Evolutionary conservation across 192 early-diverging fungal species (phyloP), one percentile per base, ranked within the genome.

Genomic region (Coemansia sp.): DNA sequence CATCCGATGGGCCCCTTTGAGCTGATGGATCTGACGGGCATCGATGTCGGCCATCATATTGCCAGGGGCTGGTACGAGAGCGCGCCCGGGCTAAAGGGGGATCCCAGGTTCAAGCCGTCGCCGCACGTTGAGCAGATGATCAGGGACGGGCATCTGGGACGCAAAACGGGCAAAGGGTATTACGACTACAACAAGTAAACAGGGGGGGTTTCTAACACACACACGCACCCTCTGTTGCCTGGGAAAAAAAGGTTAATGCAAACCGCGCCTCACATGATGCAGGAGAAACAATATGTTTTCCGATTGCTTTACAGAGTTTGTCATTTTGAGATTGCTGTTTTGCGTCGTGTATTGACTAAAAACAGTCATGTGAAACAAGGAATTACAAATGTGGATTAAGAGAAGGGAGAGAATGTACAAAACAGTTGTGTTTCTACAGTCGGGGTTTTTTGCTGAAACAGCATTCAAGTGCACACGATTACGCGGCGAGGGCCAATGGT

Each of bases 1-100:
- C 84, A 86, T 55, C 85, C 83, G 25, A 84, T 86, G 83, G 87
- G 87, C 9, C 85, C 87, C 9, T 85, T 86, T 45, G 85, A 86
- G 71, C 69, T 86, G 45, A 73, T 76, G 59, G 87, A 86, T 48
- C 68, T 82, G 67, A 84, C 86, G 11, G 87, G 87, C 10, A 67
- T 88, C 22, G 87, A 88, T 68, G 85, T 84, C 5, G 78, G 76
- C 46, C 77, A 86, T 49, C 86, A 83, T 67, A 86, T 86, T 61
- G 79, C 70, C 22, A 84, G 84, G 29, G 85, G 34, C 1, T 60
- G 59, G 66, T 68, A 60, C 22, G 66, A 42, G 35, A 46, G 22
- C 17, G 57, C 58, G 20, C 38, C 59, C 6, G 65, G 66, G 0
- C 36, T 68, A 48, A 13, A 50, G 48, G 52, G 52, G 4, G 52